These are phyloP conservation scores for Dactylellina parvicollis DNA, from an alignment of 2,329 filamentous ascomycete genomes.

Conservation along the genomic window DNA sequence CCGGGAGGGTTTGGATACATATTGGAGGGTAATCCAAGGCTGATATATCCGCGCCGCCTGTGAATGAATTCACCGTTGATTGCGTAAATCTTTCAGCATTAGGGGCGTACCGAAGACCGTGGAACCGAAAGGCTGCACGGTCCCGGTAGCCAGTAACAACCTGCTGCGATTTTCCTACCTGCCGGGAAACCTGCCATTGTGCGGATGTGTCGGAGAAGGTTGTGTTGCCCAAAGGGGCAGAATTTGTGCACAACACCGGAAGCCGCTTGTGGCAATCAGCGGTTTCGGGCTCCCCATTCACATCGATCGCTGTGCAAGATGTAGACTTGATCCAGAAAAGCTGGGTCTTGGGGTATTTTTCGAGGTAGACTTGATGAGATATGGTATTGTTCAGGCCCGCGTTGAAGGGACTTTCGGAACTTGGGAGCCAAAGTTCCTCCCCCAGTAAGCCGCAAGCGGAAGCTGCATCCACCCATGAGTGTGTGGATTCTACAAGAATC, in stretches of 20 bases:
- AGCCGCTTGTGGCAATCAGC: slow-evolving; percentile 55
- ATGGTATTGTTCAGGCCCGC: slow-evolving; percentile 54
- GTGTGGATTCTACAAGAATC: slow-evolving; percentile 30
- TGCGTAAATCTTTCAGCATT: slow-evolving; percentile 64
- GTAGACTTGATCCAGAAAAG: slow-evolving; percentile 61
- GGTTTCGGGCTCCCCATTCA: slow-evolving; percentile 56
- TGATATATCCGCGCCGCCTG: slow-evolving; percentile 58
- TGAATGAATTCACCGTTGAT: slow-evolving; percentile 61
- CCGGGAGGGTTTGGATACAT: slow-evolving; percentile 62
- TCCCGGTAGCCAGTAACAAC: slow-evolving; percentile 62
- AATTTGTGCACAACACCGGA: slow-evolving; percentile 63
- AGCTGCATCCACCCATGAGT: slow-evolving; percentile 16
- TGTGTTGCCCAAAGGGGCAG: slow-evolving; percentile 62
- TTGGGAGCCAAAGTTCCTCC: slow-evolving; percentile 22
- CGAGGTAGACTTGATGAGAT: slow-evolving; percentile 61
- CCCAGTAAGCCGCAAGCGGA: slow-evolving; percentile 10
- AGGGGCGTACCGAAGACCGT: slow-evolving; percentile 65
- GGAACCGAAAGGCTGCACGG: slow-evolving; percentile 65
- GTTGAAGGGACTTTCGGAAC: background rate
- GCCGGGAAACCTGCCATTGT: slow-evolving; percentile 61
- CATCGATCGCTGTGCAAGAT: slow-evolving; percentile 58
- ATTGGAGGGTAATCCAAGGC: slow-evolving; percentile 61
- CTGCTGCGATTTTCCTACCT: slow-evolving; percentile 61
- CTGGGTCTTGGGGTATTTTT: slow-evolving; percentile 55
- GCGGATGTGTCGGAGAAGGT: slow-evolving; percentile 59